Evolutionary conservation across 1,284 basidiomycete species (phyloP).

Genomic region (Leccinum pachyderme): DNA sequence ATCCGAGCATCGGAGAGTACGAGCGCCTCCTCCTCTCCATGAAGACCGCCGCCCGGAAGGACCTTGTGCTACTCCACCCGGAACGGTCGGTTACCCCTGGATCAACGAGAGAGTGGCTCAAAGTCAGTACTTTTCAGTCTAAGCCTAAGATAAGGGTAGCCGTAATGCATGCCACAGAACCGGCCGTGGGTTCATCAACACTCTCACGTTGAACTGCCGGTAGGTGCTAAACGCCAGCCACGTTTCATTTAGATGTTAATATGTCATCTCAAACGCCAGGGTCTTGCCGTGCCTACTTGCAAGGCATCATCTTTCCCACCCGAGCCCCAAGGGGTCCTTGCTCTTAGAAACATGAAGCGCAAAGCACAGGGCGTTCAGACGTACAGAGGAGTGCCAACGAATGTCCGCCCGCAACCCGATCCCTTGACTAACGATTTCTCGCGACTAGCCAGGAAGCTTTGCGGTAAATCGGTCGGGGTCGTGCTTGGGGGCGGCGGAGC

Average conservation of each 20-base stretch:
- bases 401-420: conserved; percentile 69
- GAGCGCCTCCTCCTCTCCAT: conserved; percentile 89
- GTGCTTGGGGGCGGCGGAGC: conserved; percentile 97
- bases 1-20: conserved; percentile 87
- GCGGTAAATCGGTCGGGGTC: conserved; percentile 91
- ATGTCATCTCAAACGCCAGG: conserved; percentile 38
- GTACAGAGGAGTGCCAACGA: conserved; percentile 73
- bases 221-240: conserved; percentile 35
- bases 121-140: conserved; percentile 49
- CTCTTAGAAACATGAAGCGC: conserved; percentile 88
- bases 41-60: conserved; percentile 98
- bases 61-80: conserved; percentile 91
- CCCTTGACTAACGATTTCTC: conserved; percentile 92
- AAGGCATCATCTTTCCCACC: conserved; percentile 55
- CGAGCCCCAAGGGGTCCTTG: conserved; percentile 87
- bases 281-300: conserved; percentile 61
- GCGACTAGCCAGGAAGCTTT: conserved; percentile 86
- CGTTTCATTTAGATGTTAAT: not conserved
- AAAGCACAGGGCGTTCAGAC: conserved; percentile 90
- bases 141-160: not conserved
- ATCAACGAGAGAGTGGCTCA: conserved; percentile 95
- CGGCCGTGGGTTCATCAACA: conserved; percentile 95
- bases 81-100: conserved; percentile 89
- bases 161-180: conserved; percentile 46
- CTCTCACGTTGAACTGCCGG: conserved; percentile 85